Base-by-base conservation (phyloP, 352 stramenopile genomes). In the Pythium grandisporangium region DNA sequence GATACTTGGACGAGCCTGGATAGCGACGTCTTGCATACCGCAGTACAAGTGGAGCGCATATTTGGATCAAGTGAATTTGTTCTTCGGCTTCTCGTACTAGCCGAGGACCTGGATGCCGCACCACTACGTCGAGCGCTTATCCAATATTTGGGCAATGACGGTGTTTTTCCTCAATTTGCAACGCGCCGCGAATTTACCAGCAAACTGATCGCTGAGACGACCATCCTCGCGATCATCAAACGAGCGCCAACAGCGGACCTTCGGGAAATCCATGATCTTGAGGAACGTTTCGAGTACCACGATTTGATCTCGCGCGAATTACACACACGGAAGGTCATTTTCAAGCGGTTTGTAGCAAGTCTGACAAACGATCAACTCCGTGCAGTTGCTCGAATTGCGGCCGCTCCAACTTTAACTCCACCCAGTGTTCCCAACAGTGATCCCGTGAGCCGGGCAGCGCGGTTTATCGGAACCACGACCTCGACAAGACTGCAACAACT, bases 11-110 rank as follows among this genome's bases (percentile, higher is more conserved):
- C 66, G 14, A 67, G 53, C 13, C 59, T 89, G 0, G 76, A 86
- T 33, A 63, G 72, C 8, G 57, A 75, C 16, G 71, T 85, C 34
- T 60, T 62, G 35, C 63, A 61, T 0, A 68, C 59, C 0, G 57
- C 61, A 0, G 45, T 86, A 19, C 67, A 84, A 24, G 67, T 89
- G 5, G 72, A 89, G 44, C 42, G 58, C 1, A 72, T 86, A 17
- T 89, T 89, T 42, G 76, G 76, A 11, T 55, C 72, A 0, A 84
- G 72, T 38, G 73, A 86, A n/a, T 84, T 73, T 27, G 46, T 89
- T 1, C 50, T 89, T 16, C 76, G 72, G 0, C 45, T 90, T 3
- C 54, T 90, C 14, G 83, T 90, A 43, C 55, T 90, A 1, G 69
- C 76, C 0, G 72, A 90, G 45, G 76, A 90, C 34, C 39, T 90